Conservation (phyloP, 2,329 filamentous ascomycete species). For the Nectriaceae sp. region DNA sequence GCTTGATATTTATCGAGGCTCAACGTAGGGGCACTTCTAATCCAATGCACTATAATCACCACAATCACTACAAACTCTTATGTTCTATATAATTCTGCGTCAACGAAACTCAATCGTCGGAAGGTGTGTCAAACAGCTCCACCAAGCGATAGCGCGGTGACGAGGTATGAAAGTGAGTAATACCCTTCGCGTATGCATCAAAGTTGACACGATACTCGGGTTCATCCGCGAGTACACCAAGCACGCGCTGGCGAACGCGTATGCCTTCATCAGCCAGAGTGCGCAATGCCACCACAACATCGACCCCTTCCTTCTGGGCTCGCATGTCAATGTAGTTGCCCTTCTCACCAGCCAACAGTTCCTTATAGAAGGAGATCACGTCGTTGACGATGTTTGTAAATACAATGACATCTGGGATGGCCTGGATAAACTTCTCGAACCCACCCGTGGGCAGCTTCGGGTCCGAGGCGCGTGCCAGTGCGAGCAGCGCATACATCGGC, state of each 20-base stretch:
- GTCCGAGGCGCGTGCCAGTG: slow-evolving; percentile 3
- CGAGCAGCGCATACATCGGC: slow-evolving; percentile 13
- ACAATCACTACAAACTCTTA: too few relatives aligned
- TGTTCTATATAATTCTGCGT: too few relatives aligned
- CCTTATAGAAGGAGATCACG: slow-evolving; percentile 14
- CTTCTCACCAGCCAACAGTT: slow-evolving; percentile 9
- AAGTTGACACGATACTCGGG: slow-evolving; percentile 9
- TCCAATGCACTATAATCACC: too few relatives aligned
- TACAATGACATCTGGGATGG: slow-evolving; percentile 8
- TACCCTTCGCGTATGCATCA: slow-evolving; percentile 10
- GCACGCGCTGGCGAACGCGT: neutral
- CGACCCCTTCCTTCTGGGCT: slow-evolving; percentile 7
- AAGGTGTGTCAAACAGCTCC: slow-evolving; percentile 2
- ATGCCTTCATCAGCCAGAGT: slow-evolving; percentile 8
- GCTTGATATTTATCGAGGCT: too few relatives aligned
- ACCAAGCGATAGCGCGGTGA: slow-evolving; percentile 6
- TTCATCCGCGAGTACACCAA: slow-evolving; percentile 2
- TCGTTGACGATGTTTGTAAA: slow-evolving; percentile 16
- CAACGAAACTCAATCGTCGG: too few relatives aligned
- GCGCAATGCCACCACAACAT: slow-evolving; percentile 2
- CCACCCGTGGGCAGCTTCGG: slow-evolving; percentile 5
- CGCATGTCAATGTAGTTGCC: slow-evolving; percentile 12
- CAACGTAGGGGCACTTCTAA: too few relatives aligned
- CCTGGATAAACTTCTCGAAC: slow-evolving; percentile 6
- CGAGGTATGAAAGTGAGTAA: slow-evolving; percentile 11